phyloP scores from a whole-genome alignment of 139 green algal genomes.

The Penium margaritaceum region DNA sequence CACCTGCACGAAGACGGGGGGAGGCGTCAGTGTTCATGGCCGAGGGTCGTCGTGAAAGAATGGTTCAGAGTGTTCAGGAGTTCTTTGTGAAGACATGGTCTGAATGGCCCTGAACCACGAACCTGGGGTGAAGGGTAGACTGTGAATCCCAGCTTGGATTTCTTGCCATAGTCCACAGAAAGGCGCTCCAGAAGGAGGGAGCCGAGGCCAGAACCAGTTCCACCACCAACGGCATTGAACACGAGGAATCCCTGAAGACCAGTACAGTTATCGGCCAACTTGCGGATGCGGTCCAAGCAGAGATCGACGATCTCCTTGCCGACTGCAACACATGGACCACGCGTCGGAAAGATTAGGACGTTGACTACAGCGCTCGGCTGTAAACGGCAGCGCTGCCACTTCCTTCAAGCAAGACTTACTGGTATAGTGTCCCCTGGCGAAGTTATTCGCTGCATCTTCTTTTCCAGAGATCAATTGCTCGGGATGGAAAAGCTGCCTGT shows the following conservation, averaged over 20 bases:
- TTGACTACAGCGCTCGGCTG: not conserved
- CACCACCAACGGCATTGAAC: conserved; percentile 59
- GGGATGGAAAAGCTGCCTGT: conserved; percentile 60
- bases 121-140: conserved; percentile 56
- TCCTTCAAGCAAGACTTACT: conserved; percentile 29
- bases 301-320: conserved; percentile 61
- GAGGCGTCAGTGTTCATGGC: no score
- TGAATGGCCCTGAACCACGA: not conserved
- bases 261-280: conserved; percentile 58
- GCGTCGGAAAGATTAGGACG: conserved; percentile 2
- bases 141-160: conserved; percentile 88
- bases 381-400: not conserved
- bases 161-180: conserved; percentile 98
- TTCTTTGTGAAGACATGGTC: no score
- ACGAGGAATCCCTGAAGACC: conserved; percentile 59
- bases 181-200: conserved; percentile 57
- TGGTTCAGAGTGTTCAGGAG: no score
- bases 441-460: conserved; percentile 61
- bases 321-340: conserved; percentile 31
- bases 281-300: conserved; percentile 57
- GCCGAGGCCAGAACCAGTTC: conserved; percentile 57
- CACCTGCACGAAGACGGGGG: conserved; percentile 43
- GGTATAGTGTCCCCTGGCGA: conserved; percentile 58
- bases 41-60: no score
- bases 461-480: conserved; percentile 61